Evolutionary conservation across 148 eudicot genomes (phyloP).

Genomic region (Camellia granthamiana): DNA sequence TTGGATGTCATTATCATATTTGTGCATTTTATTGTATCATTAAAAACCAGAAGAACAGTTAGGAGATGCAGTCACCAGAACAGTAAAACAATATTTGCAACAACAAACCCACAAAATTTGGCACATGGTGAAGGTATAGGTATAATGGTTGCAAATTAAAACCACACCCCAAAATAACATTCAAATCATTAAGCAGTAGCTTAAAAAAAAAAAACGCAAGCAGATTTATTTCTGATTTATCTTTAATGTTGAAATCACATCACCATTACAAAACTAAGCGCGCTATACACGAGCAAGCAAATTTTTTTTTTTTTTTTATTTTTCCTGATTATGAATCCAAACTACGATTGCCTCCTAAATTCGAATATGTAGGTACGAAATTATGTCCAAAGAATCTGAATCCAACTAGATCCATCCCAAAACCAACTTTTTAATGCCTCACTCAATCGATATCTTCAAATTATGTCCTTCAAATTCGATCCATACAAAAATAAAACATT

Average conservation of each 20-base stretch:
- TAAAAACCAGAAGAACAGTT: background rate
- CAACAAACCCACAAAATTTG: constrained; percentile 1
- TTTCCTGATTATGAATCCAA: background rate
- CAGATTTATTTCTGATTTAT: background rate
- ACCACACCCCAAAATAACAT: background rate
- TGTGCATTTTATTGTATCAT: background rate
- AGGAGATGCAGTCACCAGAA: background rate
- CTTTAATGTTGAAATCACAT: background rate
- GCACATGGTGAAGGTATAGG: background rate
- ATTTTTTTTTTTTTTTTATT: no score
- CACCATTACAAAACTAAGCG: background rate
- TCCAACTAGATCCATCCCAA: constrained; percentile 13
- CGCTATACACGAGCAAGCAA: background rate
- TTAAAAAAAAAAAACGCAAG: background rate
- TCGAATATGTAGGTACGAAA: background rate
- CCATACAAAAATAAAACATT: background rate
- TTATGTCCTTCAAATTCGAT: no score
- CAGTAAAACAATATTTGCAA: background rate
- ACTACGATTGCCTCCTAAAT: background rate
- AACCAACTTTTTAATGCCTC: background rate
- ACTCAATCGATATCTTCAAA: background rate
- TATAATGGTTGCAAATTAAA: background rate
- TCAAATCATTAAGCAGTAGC: background rate
- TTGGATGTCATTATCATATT: background rate
- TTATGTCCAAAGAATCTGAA: background rate